Conservation (phyloP, 2,329 filamentous ascomycete species). For the Xylariaceae sp. region DNA sequence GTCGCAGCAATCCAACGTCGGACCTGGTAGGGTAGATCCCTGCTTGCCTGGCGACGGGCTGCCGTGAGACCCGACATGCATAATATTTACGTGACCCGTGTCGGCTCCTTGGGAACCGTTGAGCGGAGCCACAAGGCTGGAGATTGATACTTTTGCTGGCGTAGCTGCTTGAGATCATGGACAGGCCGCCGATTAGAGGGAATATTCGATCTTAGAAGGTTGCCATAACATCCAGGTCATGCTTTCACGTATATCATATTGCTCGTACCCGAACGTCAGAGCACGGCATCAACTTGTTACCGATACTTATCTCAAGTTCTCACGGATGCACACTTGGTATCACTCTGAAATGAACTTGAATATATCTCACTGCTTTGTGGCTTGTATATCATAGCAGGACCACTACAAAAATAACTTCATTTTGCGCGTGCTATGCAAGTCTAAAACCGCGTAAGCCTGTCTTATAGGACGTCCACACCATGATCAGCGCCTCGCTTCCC, state of each 20-base stretch:
- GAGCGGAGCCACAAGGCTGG: background rate
- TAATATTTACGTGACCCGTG: no score
- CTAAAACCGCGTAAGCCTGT: background rate
- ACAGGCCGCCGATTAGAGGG: no score
- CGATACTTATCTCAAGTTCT: background rate
- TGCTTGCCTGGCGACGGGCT: no score
- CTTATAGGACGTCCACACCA: background rate
- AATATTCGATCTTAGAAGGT: no score
- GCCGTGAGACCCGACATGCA: no score
- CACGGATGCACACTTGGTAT: background rate
- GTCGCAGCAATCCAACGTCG: no score
- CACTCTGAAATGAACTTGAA: background rate
- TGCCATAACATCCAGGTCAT: no score
- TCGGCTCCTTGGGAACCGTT: background rate
- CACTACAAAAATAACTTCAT: background rate
- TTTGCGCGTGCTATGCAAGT: background rate
- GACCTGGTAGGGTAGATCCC: no score
- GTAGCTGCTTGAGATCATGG: no score
- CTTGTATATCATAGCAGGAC: background rate
- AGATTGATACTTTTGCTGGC: no score
- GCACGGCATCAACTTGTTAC: no score
- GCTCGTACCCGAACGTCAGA: background rate
- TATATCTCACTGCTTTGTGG: background rate
- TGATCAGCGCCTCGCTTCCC: slow-evolving; percentile 16
- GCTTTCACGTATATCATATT: no score